These are phyloP conservation scores for Middelhovenomyces tepae DNA, from an alignment of 805 yeast species.

Conservation along the genomic window DNA sequence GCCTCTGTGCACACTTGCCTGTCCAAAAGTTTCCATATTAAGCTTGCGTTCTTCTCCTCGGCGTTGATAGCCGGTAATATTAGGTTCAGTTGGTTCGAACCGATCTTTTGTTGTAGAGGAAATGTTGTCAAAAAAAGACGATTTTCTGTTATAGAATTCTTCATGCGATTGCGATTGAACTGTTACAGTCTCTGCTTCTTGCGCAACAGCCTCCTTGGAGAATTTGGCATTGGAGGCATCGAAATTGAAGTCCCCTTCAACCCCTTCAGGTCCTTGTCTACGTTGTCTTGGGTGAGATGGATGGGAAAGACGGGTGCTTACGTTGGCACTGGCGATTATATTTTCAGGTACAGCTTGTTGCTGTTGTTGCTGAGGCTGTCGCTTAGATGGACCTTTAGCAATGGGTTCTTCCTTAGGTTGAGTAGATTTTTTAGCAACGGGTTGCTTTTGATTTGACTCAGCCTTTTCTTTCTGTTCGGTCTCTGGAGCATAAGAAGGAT, in stretches of 20 bases:
- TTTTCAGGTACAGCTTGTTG: conserved; percentile 1
- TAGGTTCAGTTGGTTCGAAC: conserved; percentile 27
- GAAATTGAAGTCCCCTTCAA: conserved; percentile 70
- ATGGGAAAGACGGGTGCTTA: conserved; percentile 9
- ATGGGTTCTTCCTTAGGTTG: too few relatives aligned
- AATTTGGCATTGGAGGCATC: conserved; percentile 66
- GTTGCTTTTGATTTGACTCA: conserved; percentile 1
- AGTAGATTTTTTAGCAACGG: too few relatives aligned
- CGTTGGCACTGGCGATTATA: conserved; percentile 8
- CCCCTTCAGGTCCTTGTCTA: too few relatives aligned
- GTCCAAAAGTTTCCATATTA: conserved; percentile 80
- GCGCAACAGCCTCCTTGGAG: conserved; percentile 35
- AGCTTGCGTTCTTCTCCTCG: conserved; percentile 66
- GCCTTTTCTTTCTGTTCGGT: conserved; percentile 3
- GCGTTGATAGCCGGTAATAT: conserved; percentile 32
- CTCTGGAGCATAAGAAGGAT: conserved; percentile 3
- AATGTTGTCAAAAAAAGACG: conserved; percentile 83
- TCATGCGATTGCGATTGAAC: conserved; percentile 22
- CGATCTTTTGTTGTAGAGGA: conserved; percentile 46
- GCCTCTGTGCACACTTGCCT: conserved; percentile 42
- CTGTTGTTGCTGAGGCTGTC: conserved; percentile 2
- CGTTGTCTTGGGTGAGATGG: too few relatives aligned
- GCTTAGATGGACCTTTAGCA: conserved; percentile 6
- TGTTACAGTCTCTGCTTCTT: conserved; percentile 25
- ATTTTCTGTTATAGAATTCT: conserved; percentile 55